Base-by-base conservation (phyloP, 2,329 filamentous ascomycete genomes). In the Myriangium duriaei region DNA sequence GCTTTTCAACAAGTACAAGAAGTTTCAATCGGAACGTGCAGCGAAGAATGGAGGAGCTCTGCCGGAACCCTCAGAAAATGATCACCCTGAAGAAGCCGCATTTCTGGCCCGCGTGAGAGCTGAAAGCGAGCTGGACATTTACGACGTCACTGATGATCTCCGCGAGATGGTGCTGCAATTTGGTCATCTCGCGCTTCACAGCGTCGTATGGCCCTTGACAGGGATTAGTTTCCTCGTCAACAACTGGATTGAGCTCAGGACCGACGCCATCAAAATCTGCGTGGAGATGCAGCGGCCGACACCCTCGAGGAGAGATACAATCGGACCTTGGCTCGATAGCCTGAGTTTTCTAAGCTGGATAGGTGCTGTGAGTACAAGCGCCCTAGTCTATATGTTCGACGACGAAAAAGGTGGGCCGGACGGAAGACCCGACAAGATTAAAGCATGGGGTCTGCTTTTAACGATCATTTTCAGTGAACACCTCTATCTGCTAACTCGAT, bases 211-310 rank as follows among this genome's bases (percentile, higher is more conserved):
- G 91, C 91, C 91, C 0, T 66, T 96, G n/a, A 87, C 88, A 0
- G 79, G 81, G 2, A 70, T 85, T 40, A 88, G 81, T 1, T 96
- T 96, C 64, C 64, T 96, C 10, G 65, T 91, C 59, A 96, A 96
- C 63, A 92, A 96, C 63, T 96, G 88, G 86, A 65, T 98, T 41
- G 91, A 96, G 56, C 72, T 96, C 28, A 81, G 91, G 30, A 84
- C 84, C 1, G 91, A 98, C 54, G 87, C 88, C 2, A 72, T 94
- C 63, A 98, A 98, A 59, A 93, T 96, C 50, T 86, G 86, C 40
- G 70, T 85, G 33, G 81, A 87, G 57, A 87, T 84, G 67, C 81
- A 88, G 51, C 78, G 91, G 3, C 91, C 91, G 0, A 84, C 83
- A 26, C 91, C 91, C 1, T 85, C 81, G 72, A 76, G 91, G 37